Base-by-base conservation (phyloP, 345 rosid genomes). In the Eucalyptus marginata region DNA sequence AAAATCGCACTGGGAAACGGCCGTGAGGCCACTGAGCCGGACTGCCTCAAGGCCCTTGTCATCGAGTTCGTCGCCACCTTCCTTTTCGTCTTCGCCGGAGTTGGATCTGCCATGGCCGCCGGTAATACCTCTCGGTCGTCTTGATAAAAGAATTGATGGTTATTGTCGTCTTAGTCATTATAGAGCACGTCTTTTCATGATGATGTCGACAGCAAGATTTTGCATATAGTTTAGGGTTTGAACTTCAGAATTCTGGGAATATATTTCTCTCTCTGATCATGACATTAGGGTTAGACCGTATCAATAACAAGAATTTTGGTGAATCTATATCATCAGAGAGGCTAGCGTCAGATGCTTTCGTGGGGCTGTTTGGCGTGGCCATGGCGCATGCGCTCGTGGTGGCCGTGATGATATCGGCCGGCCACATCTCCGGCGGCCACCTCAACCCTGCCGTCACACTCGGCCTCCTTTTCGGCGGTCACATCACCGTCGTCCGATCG, bases 371-470 rank as follows among this genome's bases (percentile, higher is more conserved):
- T 9, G 90, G 87, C 18, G 99, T 97, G 87, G 98, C 99, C 17
- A 89, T 96, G 93, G 96, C 99, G 62, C 98, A 96, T 89, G 96
- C 98, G 25, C 91, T 97, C 25, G 97, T 96, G 88, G 98, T 96
- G 90, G 96, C 93, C 1, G 99, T 95, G 62, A 96, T 95, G 99
- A 94, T 96, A 87, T 94, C 97, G 0, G 99, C 97, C 4, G 99
- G 99, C 24, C 99, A 93, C 90, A 95, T 95, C 88, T 97, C 98
- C 31, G 99, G 98, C 36, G 99, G 99, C 10, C 99, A 96, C 91
- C 97, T 97, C 33, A 97, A 96, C 90, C 99, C 99, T 0, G 96
- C 99, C 0, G 99, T 97, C n/a, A 95, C 99, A 15, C 87, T 97
- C 7, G 97, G 98, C 87, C 95, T 97, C 79, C 95, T 96, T 22